Base-by-base conservation (phyloP, 2,329 filamentous ascomycete species). In the Cadophora sp. region DNA sequence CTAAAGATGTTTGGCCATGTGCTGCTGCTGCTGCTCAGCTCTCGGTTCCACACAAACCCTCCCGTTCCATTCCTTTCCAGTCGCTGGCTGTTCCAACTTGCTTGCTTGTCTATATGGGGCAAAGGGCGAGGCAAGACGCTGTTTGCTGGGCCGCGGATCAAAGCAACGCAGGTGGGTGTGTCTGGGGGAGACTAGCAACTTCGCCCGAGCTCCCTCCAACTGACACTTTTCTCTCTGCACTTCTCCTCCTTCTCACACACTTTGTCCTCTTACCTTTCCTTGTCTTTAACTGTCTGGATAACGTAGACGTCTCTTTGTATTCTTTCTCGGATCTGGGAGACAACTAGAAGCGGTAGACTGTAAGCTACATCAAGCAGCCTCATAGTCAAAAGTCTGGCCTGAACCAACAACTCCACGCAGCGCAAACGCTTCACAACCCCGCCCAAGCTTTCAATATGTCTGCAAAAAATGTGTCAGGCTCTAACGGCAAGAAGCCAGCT, bases 401-500 rank as follows among this genome's bases (percentile, higher is more conserved):
- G 55, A 64, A 18, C 30, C 56, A 9, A 20, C 18, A 59, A 13
- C 9, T 20, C 41, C 39, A 43, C 16, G n/a, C 30, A 43, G 9
- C 24, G 51, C 30, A 59, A 48, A 33, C 60, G 16, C 33, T 18
- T 11, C 9, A 27, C 45, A 33, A 43, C n/a, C 22, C 14, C 59
- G 22, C n/a, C 24, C 11, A 33, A 58, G 27, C 65, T 20, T 48
- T 55, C 53, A 64, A 55, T n/a, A 68, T 68, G 66, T 65, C 66
- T 65, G 66, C 66, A 2, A 68, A 68, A 33, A 68, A 59, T 56
- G 39, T 62, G 2, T 53, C 59, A 11, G 59, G 66, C 62, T 81
- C 83, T 70, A 82, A 83, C 75, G 84, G 74, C 82, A 95, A 91
- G 83, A 88, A 91, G 83, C 91, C 92, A 75, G 88, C 94, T 68